phyloP scores from a whole-genome alignment of 2,329 filamentous ascomycete species.

The Bipolaris oryzae region DNA sequence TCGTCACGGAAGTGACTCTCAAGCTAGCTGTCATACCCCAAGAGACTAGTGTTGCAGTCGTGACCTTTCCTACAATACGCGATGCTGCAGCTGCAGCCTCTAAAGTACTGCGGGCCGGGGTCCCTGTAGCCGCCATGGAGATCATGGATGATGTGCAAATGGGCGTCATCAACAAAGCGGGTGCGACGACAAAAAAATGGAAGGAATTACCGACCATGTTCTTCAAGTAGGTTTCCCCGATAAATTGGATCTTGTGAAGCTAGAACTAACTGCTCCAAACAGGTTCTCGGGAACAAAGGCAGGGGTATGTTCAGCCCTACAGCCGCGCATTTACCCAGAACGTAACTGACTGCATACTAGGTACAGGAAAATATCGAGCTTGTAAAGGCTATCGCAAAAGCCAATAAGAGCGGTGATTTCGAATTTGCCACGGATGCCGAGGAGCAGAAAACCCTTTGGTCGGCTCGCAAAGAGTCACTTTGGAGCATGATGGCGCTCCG shows the following conservation, averaged over 20 bases:
- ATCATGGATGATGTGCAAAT: constrained; percentile 91
- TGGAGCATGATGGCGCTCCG: constrained; percentile 66
- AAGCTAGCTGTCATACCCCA: constrained; percentile 79
- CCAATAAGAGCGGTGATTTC: constrained; percentile 62
- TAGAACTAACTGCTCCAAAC: constrained; percentile 30
- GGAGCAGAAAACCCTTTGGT: constrained; percentile 64
- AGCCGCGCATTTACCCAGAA: constrained; percentile 24
- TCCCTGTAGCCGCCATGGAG: constrained; percentile 79
- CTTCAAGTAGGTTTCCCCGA: constrained; percentile 66
- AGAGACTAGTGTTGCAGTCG: constrained; percentile 77
- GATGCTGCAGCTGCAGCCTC: constrained; percentile 77
- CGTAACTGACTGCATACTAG: constrained; percentile 41
- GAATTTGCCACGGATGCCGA: constrained; percentile 61
- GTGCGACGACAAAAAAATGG: constrained; percentile 74
- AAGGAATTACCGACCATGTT: constrained; percentile 78
- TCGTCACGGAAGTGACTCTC: constrained; percentile 82
- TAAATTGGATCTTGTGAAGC: constrained; percentile 4
- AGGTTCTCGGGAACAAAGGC: constrained; percentile 75
- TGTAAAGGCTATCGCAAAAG: constrained; percentile 70
- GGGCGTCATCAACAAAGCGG: constrained; percentile 77
- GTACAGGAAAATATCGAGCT: constrained; percentile 76
- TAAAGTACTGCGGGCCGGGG: constrained; percentile 74
- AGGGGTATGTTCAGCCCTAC: constrained; percentile 50
- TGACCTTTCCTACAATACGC: constrained; percentile 77
- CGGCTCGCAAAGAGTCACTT: constrained; percentile 64